Conservation (phyloP, 768 basidiomycete genomes). For the Panellus pusillus region DNA sequence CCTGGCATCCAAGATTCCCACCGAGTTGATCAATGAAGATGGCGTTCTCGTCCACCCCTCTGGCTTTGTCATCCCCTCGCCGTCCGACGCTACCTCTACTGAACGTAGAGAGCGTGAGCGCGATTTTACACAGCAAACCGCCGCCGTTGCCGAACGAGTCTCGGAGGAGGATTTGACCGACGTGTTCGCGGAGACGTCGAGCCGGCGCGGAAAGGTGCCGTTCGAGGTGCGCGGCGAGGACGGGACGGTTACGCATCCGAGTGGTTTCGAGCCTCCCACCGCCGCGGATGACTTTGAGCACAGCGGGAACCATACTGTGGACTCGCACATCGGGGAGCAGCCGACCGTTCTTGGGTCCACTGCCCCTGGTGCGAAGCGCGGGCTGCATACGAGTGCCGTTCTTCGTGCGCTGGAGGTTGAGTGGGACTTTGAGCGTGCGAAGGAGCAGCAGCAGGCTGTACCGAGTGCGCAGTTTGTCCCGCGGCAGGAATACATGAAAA, state of each 20-base stretch:
- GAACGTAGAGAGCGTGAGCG: neutral
- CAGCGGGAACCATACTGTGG: conserved; percentile 17
- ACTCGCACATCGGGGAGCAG: conserved; percentile 7
- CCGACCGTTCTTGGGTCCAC: neutral
- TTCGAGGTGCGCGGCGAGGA: conserved; percentile 39
- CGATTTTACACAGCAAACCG: conserved; percentile 26
- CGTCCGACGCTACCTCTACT: neutral
- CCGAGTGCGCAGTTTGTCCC: neutral
- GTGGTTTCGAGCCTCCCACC: conserved; percentile 45
- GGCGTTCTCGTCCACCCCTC: conserved; percentile 8
- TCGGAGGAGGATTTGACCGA: conserved; percentile 29
- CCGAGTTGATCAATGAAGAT: neutral
- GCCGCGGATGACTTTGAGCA: conserved; percentile 35
- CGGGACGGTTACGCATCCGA: conserved; percentile 40
- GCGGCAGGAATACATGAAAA: conserved; percentile 31
- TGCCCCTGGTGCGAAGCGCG: conserved; percentile 2
- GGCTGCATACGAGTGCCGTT: conserved; percentile 7
- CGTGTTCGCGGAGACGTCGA: conserved; percentile 23
- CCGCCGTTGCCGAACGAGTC: conserved; percentile 31
- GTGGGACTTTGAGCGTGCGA: conserved; percentile 3
- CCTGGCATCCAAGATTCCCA: conserved; percentile 2
- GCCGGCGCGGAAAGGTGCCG: conserved; percentile 38
- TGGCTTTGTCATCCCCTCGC: conserved; percentile 5
- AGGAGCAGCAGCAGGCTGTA: too few relatives aligned
- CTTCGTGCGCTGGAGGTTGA: conserved; percentile 8